Percentiles rank a stretch among this genome's conserved stretches.
phyloP scores from a whole-genome alignment of 1,284 basidiomycete species.

The Serendipita sp. region DNA sequence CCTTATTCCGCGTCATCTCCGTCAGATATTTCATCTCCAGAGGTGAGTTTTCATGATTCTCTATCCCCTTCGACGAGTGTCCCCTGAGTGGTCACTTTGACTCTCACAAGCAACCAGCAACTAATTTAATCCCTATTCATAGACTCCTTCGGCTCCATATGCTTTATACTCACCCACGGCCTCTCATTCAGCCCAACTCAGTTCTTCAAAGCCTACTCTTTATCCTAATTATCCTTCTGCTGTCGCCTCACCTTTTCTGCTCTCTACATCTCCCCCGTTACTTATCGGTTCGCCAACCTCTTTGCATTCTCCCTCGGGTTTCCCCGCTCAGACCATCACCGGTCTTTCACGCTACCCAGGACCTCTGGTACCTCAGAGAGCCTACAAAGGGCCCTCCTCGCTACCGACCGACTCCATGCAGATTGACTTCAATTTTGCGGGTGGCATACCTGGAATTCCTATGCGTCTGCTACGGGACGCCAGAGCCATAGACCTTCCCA shows the following conservation, averaged over 20 bases:
- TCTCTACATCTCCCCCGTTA: not conserved
- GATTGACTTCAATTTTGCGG: not conserved
- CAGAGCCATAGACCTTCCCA: slow-evolving; percentile 1
- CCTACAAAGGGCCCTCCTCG: not conserved
- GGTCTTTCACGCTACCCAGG: not conserved
- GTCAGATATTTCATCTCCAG: not conserved
- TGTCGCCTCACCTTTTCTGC: not conserved
- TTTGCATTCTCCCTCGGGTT: not conserved
- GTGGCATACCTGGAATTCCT: not conserved
- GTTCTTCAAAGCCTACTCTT: not conserved
- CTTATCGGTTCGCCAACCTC: not conserved
- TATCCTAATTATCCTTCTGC: not conserved
- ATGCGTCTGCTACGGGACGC: slow-evolving; percentile 3
- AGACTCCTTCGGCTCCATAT: not conserved
- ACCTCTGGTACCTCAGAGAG: not conserved
- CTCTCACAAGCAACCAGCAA: too few species aligned
- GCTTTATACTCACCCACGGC: not conserved
- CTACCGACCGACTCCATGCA: not conserved
- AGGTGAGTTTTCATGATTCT: not conserved
- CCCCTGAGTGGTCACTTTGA: not conserved
- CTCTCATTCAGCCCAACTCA: not conserved
- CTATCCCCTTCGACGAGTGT: not conserved
- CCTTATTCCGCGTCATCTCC: slow-evolving; percentile 1
- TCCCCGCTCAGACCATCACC: not conserved
- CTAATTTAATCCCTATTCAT: not conserved